Evolutionary conservation across 2,329 filamentous ascomycete species (phyloP), one percentile per base, ranked within the genome.

Genomic region (Venturia pyrina): DNA sequence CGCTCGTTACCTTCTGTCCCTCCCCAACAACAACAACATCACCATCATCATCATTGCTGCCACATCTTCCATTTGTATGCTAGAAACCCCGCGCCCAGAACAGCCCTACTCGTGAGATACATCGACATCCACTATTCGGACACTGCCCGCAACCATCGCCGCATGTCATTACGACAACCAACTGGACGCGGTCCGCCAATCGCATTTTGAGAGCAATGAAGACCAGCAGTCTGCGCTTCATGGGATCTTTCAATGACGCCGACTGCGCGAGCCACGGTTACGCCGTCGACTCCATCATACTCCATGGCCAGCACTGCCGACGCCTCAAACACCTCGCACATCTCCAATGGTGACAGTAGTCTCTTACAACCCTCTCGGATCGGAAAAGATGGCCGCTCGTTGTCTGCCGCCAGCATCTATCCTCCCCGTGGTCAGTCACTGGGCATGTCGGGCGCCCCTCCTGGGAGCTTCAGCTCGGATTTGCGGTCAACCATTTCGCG

Each of bases 381-480:
- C 41, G 75, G 75, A 70, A 81, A 80, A 77, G 81, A 83, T 77
- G 80, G 78, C 68, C 81, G 85, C 63, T 84, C 85, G n/a, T 75
- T 82, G 60, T 85, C 85, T 53, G 79, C 80, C 65, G 78, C 76
- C 53, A 80, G 81, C 67, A 81, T 81, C 72, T 81, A 86, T 71
- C 87, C 85, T 66, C 84, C 87, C 21, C 85, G 89, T 64, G 85
- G 84, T 64, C 82, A 86, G 69, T 91, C 89, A 62, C 82, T 92
- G 72, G 88, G 87, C 68, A 82, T 86, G 21, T 56, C 34, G 15
- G 46, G 61, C 11, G 87, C 85, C 34, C 88, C 88, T 1, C 85
- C 85, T 3, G 93, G 93, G 56, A 96, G 91, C 80, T 97, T 97
- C 81, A 96, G 88, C 72, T 88, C 92, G 43, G 93, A 96, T 67